Base-by-base conservation (phyloP, 2,329 filamentous ascomycete species). In the Fusarium nygamai region DNA sequence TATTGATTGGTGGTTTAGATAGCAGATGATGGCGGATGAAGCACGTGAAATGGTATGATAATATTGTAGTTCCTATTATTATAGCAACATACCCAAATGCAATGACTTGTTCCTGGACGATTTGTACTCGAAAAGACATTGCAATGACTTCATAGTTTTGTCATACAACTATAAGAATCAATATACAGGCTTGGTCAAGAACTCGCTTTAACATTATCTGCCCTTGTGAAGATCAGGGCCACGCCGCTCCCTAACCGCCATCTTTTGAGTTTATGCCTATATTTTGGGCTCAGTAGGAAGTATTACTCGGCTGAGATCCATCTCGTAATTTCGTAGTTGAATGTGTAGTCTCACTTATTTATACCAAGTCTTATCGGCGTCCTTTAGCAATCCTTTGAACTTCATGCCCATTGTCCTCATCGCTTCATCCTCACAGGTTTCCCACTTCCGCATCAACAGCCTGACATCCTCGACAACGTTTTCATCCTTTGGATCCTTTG, bases 1-100 rank as follows among this genome's bases (percentile, higher is more conserved):
- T 67, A 74, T 74, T 39, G 43, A 38, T 71, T 76, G 71, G 54
- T 38, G n/a, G 44, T 17, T 59, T 47, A 41, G 74, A 72, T 76
- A 39, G 41, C n/a, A 47, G 56, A 54, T 47, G 27, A 63, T 58
- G 64, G 61, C 39, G 63, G 69, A 74, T n/a, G 68, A 74, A 71
- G 31, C 24, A 59, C 59, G 27, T 74, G 34, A 54, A 58, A 67
- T 72, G 66, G 72, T 22, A 69, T 72, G 54, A 31, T 69, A 41
- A 69, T 47, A 34, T 51, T 50, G 36, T 69, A 75, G 65, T 51
- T 75, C 78, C 74, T 59, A 64, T 64, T 66, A 61, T 61, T 54
- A 51, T 13, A 41, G 68, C 38, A 71, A 64, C 43, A 36, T 53
- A 51, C 46, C 54, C 44, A 24, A 24, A 20, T 63, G 22, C 9